phyloP scores from a whole-genome alignment of 192 early-diverging fungal species.

The Mortierella alpina region DNA sequence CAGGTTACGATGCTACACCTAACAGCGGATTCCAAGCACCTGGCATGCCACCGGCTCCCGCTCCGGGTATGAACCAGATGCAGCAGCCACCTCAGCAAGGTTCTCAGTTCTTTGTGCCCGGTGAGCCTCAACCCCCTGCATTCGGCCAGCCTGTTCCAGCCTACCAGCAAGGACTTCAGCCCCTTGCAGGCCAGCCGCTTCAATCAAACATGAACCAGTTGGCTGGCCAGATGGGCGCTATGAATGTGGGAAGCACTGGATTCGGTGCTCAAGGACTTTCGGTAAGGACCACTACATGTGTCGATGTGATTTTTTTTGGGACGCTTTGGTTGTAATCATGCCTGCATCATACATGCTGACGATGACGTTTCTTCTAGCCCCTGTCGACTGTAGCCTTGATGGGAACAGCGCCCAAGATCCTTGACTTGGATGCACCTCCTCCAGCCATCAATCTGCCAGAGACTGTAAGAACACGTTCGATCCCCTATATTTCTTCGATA shows the following conservation, averaged over 20 bases:
- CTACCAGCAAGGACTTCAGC: constrained; percentile 33
- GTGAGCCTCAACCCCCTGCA: constrained; percentile 33
- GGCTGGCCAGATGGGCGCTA: constrained; percentile 26
- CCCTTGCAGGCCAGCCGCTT: constrained; percentile 13
- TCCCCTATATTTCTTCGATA: background rate
- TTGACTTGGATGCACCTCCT: constrained; percentile 55
- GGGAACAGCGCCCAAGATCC: constrained; percentile 61
- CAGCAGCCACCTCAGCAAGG: constrained; percentile 28
- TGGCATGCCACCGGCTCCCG: constrained; percentile 20
- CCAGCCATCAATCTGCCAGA: constrained; percentile 63
- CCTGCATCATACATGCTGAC: background rate
- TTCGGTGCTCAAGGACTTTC: constrained; percentile 16
- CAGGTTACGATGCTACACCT: constrained; percentile 34
- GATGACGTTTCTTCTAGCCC: background rate
- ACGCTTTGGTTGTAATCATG: background rate
- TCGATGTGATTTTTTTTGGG: background rate
- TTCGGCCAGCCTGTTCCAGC: constrained; percentile 26
- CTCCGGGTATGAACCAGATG: background rate
- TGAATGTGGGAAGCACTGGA: constrained; percentile 27
- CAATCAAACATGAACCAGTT: constrained; percentile 28
- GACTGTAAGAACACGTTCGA: constrained; percentile 42
- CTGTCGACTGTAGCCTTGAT: constrained; percentile 60
- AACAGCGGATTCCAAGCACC: constrained; percentile 47
- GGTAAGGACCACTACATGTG: background rate
- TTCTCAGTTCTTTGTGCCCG: constrained; percentile 49